Base-by-base conservation (phyloP, 495 filamentous ascomycete genomes). In the Extremus antarcticus region DNA sequence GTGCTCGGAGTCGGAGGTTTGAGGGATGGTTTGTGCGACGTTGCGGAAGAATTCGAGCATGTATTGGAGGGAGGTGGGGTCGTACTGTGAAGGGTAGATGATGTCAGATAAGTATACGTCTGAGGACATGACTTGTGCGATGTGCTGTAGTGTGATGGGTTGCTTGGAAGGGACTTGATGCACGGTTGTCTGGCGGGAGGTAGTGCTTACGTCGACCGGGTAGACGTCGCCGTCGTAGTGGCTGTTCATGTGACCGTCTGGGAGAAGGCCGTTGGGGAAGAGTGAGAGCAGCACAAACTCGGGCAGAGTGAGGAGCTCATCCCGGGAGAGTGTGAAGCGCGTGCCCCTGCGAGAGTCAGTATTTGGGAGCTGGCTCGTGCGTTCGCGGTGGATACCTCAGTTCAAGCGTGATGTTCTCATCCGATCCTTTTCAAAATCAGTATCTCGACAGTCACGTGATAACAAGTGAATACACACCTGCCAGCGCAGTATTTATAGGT, bases 21-120 rank as follows among this genome's bases (percentile, higher is more conserved):
- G 84, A 11, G 90, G 90, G 50, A 99, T 96, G 25, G 87, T 91
- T 65, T 95, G 88, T 25, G 92, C 91, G 50, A 99, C 90, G 49
- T 81, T 82, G 41, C 92, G 88, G 76, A 99, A 99, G 73, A 99
- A 99, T 60, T 97, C 92, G 47, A 99, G 80, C 94, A 99, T 99
- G 74, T 97, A 99, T 70, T 96, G 88, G 23, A 99, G 79, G 35
- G 90, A 95, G 23, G 83, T 81, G 25, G 92, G 91, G 68, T 99
- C 92, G 71, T 97, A 99, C 92, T 98, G 74, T 55, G 74, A 69
- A 51, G 59, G 62, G 63, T 66, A 73, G 56, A 65, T 61, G 54
- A 61, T 68, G 76, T 86, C 70, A 84, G 81, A 74, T 71, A 76
- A 66, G 62, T 78, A 66, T 64, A 78, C 68, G 63, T 74, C 59